These are phyloP conservation scores for Uromyces viciae-fabae DNA, from an alignment of 1,284 basidiomycete species.

Conservation along the genomic window DNA sequence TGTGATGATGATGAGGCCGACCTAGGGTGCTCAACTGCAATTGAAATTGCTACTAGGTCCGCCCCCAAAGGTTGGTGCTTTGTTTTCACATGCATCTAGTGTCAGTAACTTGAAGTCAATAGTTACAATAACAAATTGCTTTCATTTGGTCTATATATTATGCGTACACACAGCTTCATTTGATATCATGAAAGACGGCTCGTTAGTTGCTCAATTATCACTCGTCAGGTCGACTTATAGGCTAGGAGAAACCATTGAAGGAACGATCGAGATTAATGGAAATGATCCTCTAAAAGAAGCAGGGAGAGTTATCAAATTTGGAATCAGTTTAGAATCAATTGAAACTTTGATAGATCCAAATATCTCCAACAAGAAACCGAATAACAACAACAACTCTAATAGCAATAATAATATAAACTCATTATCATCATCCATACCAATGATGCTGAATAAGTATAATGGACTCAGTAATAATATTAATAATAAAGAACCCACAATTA, in stretches of 20 bases:
- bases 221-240: slow-evolving; percentile 83
- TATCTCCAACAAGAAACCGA: slow-evolving; percentile 48
- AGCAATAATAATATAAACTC: slow-evolving; percentile 53
- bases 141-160: slow-evolving; percentile 10
- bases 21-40: slow-evolving; percentile 76
- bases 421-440: too few relatives aligned
- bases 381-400: background rate
- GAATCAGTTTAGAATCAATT: slow-evolving; percentile 76
- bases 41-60: slow-evolving; percentile 81
- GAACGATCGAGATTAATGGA: slow-evolving; percentile 75
- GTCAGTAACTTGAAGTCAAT: too few relatives aligned
- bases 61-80: slow-evolving; percentile 70
- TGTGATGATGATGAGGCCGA: background rate
- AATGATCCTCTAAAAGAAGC: background rate
- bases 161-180: slow-evolving; percentile 76
- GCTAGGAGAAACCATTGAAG: slow-evolving; percentile 80
- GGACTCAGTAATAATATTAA: slow-evolving; percentile 50
- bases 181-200: slow-evolving; percentile 84
- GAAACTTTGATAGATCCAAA: slow-evolving; percentile 67
- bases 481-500: slow-evolving; percentile 51
- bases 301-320: slow-evolving; percentile 61
- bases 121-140: slow-evolving; percentile 36
- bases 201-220: slow-evolving; percentile 80
- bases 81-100: background rate
- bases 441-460: too few relatives aligned